phyloP scores from a whole-genome alignment of 1,284 basidiomycete genomes.

The Malassezia globosa region DNA sequence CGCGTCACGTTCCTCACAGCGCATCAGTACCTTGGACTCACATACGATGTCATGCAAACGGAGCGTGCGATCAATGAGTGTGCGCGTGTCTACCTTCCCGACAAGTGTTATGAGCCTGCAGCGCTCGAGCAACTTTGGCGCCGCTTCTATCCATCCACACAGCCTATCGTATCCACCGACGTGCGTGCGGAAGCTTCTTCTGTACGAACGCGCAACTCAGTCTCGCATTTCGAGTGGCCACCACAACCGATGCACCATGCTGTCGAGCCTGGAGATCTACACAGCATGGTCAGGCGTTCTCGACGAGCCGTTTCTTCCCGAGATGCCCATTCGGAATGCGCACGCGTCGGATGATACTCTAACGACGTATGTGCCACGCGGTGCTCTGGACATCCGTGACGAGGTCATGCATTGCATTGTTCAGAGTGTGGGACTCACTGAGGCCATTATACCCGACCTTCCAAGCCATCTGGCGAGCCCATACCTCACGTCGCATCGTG shows the following conservation, averaged over 20 bases:
- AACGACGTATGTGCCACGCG: neutral
- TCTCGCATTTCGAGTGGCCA: neutral
- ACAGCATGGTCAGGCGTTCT: conserved; percentile 48
- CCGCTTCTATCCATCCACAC: conserved; percentile 52
- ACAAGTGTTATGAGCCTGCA: conserved; percentile 83
- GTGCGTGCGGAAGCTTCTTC: neutral
- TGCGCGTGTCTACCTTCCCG: conserved; percentile 83
- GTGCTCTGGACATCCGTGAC: conserved; percentile 61
- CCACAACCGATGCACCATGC: conserved; percentile 19
- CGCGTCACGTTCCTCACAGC: conserved; percentile 90
- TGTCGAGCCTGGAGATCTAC: conserved; percentile 51
- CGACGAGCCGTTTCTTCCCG: neutral
- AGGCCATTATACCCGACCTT: conserved; percentile 55
- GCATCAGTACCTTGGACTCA: conserved; percentile 89
- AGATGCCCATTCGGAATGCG: neutral
- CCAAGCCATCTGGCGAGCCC: conserved; percentile 37
- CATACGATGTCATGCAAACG: conserved; percentile 84
- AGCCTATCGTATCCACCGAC: conserved; percentile 2
- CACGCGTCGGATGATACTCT: neutral
- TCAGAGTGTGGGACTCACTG: conserved; percentile 88
- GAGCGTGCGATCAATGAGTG: conserved; percentile 94
- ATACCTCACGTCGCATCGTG: conserved; percentile 24
- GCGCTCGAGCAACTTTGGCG: conserved; percentile 79
- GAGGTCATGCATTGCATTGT: conserved; percentile 95
- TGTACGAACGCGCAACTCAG: neutral